phyloP scores from a whole-genome alignment of 306 rosid genomes.

The Prunus persica region DNA sequence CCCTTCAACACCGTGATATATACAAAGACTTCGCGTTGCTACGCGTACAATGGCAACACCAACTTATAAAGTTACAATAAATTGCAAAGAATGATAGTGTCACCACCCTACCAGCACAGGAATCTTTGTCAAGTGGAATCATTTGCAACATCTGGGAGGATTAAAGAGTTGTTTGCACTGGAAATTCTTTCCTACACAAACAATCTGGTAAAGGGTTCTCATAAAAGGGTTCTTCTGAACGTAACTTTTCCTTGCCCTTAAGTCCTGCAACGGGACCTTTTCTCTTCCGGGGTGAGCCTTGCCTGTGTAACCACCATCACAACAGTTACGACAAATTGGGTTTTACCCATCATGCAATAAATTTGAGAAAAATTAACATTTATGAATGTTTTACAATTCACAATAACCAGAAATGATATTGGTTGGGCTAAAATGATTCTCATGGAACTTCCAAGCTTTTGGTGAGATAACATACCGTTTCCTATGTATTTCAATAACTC shows the following conservation, averaged over 20 bases:
- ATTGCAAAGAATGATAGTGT: slow-evolving; percentile 5
- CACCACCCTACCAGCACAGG: slow-evolving; percentile 2
- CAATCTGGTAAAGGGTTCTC: slow-evolving; percentile 90
- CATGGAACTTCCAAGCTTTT: background rate
- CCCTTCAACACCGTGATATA: slow-evolving; percentile 21
- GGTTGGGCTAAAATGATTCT: background rate
- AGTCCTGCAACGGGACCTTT: slow-evolving; percentile 87
- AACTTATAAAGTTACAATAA: slow-evolving; percentile 14
- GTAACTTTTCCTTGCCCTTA: slow-evolving; percentile 79
- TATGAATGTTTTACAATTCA: background rate
- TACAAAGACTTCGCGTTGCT: slow-evolving; percentile 29
- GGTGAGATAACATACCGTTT: slow-evolving; percentile 45
- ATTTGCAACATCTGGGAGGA: slow-evolving; percentile 18
- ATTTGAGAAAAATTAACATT: background rate
- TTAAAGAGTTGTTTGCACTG: slow-evolving; percentile 26
- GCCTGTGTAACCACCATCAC: slow-evolving; percentile 43
- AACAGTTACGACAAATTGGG: background rate
- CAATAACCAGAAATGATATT: background rate
- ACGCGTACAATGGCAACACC: slow-evolving; percentile 7
- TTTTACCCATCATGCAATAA: background rate
- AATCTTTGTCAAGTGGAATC: slow-evolving; percentile 8
- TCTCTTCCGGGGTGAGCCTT: slow-evolving; percentile 81
- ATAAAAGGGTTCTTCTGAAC: slow-evolving; percentile 89
- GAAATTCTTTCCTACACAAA: slow-evolving; percentile 53
- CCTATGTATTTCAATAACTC: slow-evolving; percentile 61